These are phyloP conservation scores for Leptographium flavum DNA, from an alignment of 2,329 filamentous ascomycete genomes.

Conservation along the genomic window DNA sequence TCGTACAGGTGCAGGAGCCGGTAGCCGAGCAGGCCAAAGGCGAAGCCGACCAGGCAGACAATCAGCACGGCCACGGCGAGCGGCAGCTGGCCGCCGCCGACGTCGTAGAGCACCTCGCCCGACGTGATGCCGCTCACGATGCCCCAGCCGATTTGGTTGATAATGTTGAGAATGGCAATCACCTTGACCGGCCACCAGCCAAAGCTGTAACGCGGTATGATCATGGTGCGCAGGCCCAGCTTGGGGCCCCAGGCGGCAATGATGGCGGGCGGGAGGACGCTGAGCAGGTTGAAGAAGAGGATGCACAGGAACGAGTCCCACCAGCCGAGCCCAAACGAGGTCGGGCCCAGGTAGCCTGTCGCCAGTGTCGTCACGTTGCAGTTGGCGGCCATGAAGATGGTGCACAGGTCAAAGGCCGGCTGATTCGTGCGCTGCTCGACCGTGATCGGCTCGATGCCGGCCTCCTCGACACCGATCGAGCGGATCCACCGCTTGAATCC, in stretches of 20 bases:
- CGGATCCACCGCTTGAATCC: slow-evolving; percentile 7
- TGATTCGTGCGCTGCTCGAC: slow-evolving; percentile 10
- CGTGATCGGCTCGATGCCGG: slow-evolving; percentile 9
- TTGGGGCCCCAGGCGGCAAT: slow-evolving; percentile 15
- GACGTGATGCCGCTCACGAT: slow-evolving; percentile 12
- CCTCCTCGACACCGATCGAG: slow-evolving; percentile 9
- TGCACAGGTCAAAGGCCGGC: slow-evolving; percentile 9
- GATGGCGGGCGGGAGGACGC: slow-evolving; percentile 13
- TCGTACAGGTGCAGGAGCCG: slow-evolving; percentile 11
- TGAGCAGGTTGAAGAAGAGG: slow-evolving; percentile 17
- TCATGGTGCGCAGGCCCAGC: slow-evolving; percentile 17
- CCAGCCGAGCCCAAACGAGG: slow-evolving; percentile 13
- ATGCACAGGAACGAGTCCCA: slow-evolving; percentile 14
- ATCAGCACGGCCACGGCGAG: slow-evolving; percentile 12
- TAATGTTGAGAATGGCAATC: slow-evolving; percentile 10
- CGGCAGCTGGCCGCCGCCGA: slow-evolving; percentile 12
- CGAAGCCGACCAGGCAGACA: slow-evolving; percentile 9
- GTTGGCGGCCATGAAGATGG: slow-evolving; percentile 12
- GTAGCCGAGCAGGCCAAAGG: slow-evolving; percentile 14
- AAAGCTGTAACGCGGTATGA: slow-evolving; percentile 16
- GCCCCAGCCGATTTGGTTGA: slow-evolving; percentile 12
- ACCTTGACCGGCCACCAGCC: slow-evolving; percentile 13
- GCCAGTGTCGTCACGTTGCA: slow-evolving; percentile 9
- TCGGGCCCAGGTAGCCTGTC: slow-evolving; percentile 4
- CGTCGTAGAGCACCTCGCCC: slow-evolving; percentile 12